Base-by-base conservation (phyloP, 2,329 filamentous ascomycete species). In the Penicillium corylophilum region DNA sequence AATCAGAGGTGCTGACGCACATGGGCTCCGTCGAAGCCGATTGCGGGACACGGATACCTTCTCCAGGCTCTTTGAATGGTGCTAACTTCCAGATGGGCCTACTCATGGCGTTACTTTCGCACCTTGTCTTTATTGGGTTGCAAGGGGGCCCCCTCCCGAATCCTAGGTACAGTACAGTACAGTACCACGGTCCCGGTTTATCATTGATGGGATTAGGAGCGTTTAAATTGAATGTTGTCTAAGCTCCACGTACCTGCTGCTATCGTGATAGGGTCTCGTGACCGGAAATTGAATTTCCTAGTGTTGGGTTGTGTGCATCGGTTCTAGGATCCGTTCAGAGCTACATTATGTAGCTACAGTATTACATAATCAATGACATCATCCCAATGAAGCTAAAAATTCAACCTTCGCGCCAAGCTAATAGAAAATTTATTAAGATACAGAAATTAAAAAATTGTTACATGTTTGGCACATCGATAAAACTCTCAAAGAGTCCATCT, bases 401-500 rank as follows among this genome's bases (percentile, higher is more conserved):
- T 28, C 26, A 4, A 5, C 16, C 35, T 5, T 20, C 18, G 35
- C 35, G 35, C 35, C 35, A 12, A 38, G 35, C 35, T 38, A 38
- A 38, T 38, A 38, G 29, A 7, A n/a, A 31, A 31, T 15, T 31
- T 13, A 13, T 31, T 15, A 12, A 12, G 10, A 26, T 41, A 41
- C 13, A 41, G 13, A 23, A 6, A 24, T 35, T 5, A 40, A 2
- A 15, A 29, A 26, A 26, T 23, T 24, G 20, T 23, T 35, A 42
- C 22, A 42, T 3, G 18, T 33, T 44, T 6, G 43, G 45, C 12
- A 45, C 36, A 44, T 57, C 36, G 22, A 58, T 28, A 9, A 58
- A 50, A 8, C 31, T 50, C 16, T 58, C 55, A 38, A 58, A 58
- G 18, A 48, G 28, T 10, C 36, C 23, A 6, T 56, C 50, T 2